Evolutionary conservation across 2,329 filamentous ascomycete genomes (phyloP), one percentile per base, ranked within the genome.

Genomic region (Hyphodiscus sp.): DNA sequence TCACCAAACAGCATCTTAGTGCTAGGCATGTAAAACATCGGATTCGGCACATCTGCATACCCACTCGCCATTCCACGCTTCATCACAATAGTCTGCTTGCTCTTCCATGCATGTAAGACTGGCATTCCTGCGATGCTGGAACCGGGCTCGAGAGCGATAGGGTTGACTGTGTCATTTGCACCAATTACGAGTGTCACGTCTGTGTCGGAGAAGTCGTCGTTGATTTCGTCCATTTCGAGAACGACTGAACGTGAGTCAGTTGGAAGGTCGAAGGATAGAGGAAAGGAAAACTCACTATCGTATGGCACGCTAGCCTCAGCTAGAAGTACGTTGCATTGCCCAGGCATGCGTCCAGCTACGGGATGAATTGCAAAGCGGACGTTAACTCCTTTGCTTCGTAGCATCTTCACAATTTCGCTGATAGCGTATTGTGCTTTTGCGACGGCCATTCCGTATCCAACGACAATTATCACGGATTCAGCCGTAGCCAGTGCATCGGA

Each of bases 201-300:
- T 0, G 91, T 95, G 26, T 94, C 87, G 7, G 77, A 71, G 68
- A 95, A 96, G 65, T 95, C 90, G 58, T 95, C 90, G 69, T 95
- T 96, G 73, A 95, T 95, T 74, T 96, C 91, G 63, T 95, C 91
- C 90, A 95, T 95, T 72, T 96, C 90, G 45, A 95, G 78, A 26
- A 95, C 90, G 52, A 95, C 73, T 73, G 16, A 1, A 19, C 15
- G 4, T 7, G 23, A 47, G 19, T 58, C 41, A 41, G 41, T 41
- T 20, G 26, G 30, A 10, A 26, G 13, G 18, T 29, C 2, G 26
- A 15, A 10, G 18, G 18, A 29, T 16, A 19, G 15, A 20, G n/a
- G 13, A 44, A 29, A 29, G 15, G 13, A n/a, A 13, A 41, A 52
- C 71, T 61, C 67, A 75, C 73, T 92, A 63, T 96, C 91, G 65